Percentiles rank a stretch among this genome's conserved stretches.
phyloP scores from a whole-genome alignment of 257 asterid genomes.

The Solanum habrochaites region DNA sequence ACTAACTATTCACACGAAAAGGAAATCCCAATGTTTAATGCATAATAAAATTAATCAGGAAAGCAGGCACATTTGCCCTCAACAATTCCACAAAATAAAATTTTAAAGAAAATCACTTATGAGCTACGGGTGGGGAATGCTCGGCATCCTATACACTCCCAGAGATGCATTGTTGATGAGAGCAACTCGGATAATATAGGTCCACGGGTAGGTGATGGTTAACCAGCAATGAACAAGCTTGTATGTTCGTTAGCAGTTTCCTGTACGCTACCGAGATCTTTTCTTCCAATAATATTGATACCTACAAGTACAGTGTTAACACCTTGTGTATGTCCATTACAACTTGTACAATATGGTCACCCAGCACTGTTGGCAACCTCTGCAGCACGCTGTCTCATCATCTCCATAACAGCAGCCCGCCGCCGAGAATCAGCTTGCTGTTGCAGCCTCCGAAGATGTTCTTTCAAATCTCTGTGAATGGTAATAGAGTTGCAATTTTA shows the following conservation, averaged over 20 bases:
- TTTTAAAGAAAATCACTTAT: background rate
- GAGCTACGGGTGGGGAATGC: background rate
- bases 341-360: background rate
- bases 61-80: constrained; percentile 5
- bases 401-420: constrained; percentile 91
- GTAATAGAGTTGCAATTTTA: background rate
- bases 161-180: background rate
- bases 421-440: constrained; percentile 96
- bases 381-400: constrained; percentile 97
- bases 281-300: background rate
- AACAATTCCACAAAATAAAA: background rate
- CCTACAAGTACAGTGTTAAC: background rate
- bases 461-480: constrained; percentile 63
- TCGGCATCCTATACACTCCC: background rate
- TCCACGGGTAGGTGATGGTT: background rate
- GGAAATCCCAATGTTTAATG: background rate
- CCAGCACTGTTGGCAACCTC: constrained; percentile 63
- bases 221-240: background rate
- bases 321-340: background rate
- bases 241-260: background rate
- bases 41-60: background rate
- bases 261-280: background rate
- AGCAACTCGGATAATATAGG: background rate
- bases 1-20: background rate
- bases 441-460: constrained; percentile 65